Evolutionary conservation across 1,284 basidiomycete genomes (phyloP).

Genomic region (Ganoderma boninense): DNA sequence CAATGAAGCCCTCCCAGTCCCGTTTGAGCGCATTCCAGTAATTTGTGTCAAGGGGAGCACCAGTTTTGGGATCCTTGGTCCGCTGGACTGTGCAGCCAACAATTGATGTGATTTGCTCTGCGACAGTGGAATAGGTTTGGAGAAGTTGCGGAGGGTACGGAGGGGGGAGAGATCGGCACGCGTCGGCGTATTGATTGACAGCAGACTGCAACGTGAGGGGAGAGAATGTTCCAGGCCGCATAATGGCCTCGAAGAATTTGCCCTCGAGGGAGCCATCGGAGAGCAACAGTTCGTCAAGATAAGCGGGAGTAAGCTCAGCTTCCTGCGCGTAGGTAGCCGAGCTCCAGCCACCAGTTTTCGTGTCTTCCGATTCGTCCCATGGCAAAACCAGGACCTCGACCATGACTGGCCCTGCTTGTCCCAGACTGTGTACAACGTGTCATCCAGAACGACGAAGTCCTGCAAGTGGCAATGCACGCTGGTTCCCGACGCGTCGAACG

Average conservation of each 20-base stretch:
- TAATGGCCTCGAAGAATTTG: constrained; percentile 83
- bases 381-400: constrained; percentile 64
- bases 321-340: constrained; percentile 66
- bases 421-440: constrained; percentile 73
- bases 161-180: constrained; percentile 73
- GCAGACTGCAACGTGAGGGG: constrained; percentile 80
- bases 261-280: constrained; percentile 77
- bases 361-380: constrained; percentile 43
- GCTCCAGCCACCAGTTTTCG: constrained; percentile 55
- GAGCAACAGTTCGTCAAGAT: constrained; percentile 84
- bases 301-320: constrained; percentile 83
- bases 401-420: constrained; percentile 78
- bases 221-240: constrained; percentile 90
- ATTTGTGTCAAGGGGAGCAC: constrained; percentile 77
- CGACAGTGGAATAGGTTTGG: constrained; percentile 70
- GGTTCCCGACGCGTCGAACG: constrained; percentile 63
- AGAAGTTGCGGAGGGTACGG: constrained; percentile 62
- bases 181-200: constrained; percentile 81
- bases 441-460: constrained; percentile 69
- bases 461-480: constrained; percentile 77
- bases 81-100: constrained; percentile 87
- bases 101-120: constrained; percentile 82
- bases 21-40: constrained; percentile 87
- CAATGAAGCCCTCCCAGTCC: constrained; percentile 94
- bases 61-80: constrained; percentile 78